phyloP scores from a whole-genome alignment of 2,329 filamentous ascomycete genomes.

The Pseudogymnoascus sp. region DNA sequence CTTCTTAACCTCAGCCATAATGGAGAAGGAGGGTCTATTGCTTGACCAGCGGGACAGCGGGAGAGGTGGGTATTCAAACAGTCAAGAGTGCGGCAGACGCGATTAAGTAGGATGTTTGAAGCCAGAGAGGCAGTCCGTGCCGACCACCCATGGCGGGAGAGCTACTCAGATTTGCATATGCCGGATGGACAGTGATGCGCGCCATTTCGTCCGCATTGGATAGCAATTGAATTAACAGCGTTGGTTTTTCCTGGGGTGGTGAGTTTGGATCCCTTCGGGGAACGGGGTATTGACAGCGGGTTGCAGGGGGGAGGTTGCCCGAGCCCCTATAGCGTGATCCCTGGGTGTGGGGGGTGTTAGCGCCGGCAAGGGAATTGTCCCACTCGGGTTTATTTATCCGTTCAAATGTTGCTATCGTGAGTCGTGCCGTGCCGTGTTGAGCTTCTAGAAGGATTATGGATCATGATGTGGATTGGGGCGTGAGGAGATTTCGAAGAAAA shows the following conservation, averaged over 20 bases:
- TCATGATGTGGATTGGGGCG: neutral
- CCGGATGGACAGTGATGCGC: neutral
- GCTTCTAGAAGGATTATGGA: neutral
- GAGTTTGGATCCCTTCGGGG: neutral
- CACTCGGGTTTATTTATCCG: slow-evolving; percentile 1
- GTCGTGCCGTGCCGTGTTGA: neutral
- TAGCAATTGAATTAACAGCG: neutral
- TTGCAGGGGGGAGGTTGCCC: neutral
- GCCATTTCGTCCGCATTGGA: neutral
- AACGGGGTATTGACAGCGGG: neutral
- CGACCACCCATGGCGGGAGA: neutral
- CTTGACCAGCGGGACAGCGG: neutral
- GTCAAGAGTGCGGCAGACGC: neutral
- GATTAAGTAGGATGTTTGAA: neutral
- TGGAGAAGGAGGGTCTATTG: neutral
- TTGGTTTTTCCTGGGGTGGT: neutral
- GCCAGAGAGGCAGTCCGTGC: neutral
- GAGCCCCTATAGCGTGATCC: neutral
- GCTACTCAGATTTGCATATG: neutral
- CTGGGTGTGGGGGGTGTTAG: neutral
- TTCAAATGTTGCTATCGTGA: neutral
- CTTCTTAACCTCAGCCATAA: neutral
- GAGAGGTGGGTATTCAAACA: neutral
- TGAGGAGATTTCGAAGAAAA: neutral
- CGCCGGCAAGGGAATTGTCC: neutral